Evolutionary conservation across 208 protist genomes (phyloP), one percentile per base, ranked within the genome.

Genomic region (Trypanosoma lewisi): DNA sequence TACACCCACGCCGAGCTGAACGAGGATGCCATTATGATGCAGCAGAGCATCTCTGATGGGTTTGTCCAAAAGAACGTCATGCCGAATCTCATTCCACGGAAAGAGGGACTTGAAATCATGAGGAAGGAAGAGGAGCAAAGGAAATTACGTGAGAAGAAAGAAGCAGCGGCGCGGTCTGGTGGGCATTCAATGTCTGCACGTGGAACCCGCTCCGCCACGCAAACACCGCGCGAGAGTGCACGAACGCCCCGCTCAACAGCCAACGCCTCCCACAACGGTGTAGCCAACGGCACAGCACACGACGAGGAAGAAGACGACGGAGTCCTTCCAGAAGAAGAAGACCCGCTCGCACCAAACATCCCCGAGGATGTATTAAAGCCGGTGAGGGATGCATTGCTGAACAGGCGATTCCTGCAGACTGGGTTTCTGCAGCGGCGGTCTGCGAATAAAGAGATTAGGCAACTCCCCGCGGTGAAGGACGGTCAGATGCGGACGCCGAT

Each of bases 1-100:
- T 91, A 87, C 50, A 69, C 77, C 3, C 82, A 94, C 70, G 75
- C 85, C 4, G 73, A 88, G 73, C 69, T 94, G 19, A 94, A 94
- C 56, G 83, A 91, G 57, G 51, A 77, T 37, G 87, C 87, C 42
- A 75, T 94, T 41, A 67, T 71, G 9, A 61, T 90, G 52, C 73
- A 77, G 68, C 36, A 67, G 53, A 62, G 44, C 37, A 66, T 94
- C 23, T 74, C 87, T 0, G 75, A 80, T 27, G 75, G 73, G 37
- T 82, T 89, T 57, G 72, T 94, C 11, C 52, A 66, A 9, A 53
- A 74, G 47, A 74, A 82, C 45, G 68, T 94, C 7, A 70, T 94
- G 62, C 80, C 83, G 11, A 54, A 76, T 3, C 76, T 90, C 14
- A 58, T 82, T 37, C 78, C 70, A 33, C 77, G 73, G 19, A 73